Evolutionary conservation across 2,329 filamentous ascomycete genomes (phyloP).

Genomic region (Colletotrichum sp.): DNA sequence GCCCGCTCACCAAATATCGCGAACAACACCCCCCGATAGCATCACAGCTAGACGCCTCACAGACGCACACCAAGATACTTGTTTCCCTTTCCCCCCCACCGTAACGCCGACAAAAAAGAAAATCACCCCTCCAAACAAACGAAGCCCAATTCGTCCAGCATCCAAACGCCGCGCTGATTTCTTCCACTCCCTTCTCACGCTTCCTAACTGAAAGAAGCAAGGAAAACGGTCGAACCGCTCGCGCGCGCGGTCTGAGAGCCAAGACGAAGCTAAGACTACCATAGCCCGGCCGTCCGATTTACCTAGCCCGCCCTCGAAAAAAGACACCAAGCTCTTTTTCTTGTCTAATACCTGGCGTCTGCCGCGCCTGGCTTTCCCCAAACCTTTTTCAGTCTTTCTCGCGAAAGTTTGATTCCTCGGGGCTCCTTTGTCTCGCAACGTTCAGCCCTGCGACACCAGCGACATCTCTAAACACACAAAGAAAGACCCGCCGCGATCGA

Average conservation of each 20-base stretch:
- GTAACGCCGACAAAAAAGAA: not conserved
- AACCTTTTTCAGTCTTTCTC: not conserved
- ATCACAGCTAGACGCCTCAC: not conserved
- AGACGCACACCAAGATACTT: not conserved
- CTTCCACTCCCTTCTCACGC: not conserved
- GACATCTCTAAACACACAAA: not conserved
- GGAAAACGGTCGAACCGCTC: slow-evolving; percentile 14
- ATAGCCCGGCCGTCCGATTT: not conserved
- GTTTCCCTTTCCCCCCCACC: not conserved
- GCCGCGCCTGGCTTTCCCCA: not conserved
- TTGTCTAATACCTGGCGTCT: not conserved
- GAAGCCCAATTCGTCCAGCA: not conserved
- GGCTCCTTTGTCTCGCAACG: not conserved
- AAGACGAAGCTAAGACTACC: not conserved
- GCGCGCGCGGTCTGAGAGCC: slow-evolving; percentile 16
- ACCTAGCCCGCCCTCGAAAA: not conserved
- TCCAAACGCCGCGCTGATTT: not conserved
- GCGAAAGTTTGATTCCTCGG: not conserved
- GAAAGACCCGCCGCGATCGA: not conserved
- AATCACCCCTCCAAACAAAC: slow-evolving; percentile 1
- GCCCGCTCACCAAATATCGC: not conserved
- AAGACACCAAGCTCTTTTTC: not conserved
- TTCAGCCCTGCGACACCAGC: not conserved
- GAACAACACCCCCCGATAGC: not conserved
- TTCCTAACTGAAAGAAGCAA: slow-evolving; percentile 2